These are phyloP conservation scores for Cryoendolithus antarcticus DNA, from an alignment of 2,329 filamentous ascomycete genomes.

Conservation along the genomic window DNA sequence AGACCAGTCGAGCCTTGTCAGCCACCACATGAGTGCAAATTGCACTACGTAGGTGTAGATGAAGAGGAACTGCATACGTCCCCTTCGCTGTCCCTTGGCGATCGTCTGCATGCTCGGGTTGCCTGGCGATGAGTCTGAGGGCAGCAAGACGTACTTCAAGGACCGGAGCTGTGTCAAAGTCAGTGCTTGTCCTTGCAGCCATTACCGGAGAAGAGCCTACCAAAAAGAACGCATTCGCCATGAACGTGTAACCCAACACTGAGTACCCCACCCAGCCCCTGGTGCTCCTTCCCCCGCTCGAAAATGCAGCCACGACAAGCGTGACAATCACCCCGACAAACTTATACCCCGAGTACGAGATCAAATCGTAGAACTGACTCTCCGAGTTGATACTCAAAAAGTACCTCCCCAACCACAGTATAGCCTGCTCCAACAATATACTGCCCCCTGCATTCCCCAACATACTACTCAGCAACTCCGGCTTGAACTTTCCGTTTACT, in stretches of 20 bases:
- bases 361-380: constrained; percentile 80
- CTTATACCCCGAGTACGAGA: constrained; percentile 97
- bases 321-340: constrained; percentile 95
- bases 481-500: constrained; percentile 81
- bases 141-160: constrained; percentile 86
- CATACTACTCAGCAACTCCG: constrained; percentile 81
- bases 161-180: constrained; percentile 60
- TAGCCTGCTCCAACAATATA: constrained; percentile 76
- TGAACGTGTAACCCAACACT: constrained; percentile 81
- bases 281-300: constrained; percentile 68
- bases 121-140: constrained; percentile 57
- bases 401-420: constrained; percentile 85
- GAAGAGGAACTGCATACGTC: constrained; percentile 84
- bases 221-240: constrained; percentile 90
- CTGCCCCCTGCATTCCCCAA: constrained; percentile 77
- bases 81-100: constrained; percentile 72
- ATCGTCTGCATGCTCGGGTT: constrained; percentile 59
- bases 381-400: constrained; percentile 88
- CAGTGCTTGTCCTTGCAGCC: no score
- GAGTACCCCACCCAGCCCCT: constrained; percentile 81
- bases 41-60: constrained; percentile 91
- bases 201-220: no score
- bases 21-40: constrained; percentile 84
- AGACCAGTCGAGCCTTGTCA: constrained; percentile 38
- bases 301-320: constrained; percentile 62